Evolutionary conservation across 2,329 filamentous ascomycete genomes (phyloP), one percentile per base, ranked within the genome.

Genomic region (Verticillium albo-atrum): DNA sequence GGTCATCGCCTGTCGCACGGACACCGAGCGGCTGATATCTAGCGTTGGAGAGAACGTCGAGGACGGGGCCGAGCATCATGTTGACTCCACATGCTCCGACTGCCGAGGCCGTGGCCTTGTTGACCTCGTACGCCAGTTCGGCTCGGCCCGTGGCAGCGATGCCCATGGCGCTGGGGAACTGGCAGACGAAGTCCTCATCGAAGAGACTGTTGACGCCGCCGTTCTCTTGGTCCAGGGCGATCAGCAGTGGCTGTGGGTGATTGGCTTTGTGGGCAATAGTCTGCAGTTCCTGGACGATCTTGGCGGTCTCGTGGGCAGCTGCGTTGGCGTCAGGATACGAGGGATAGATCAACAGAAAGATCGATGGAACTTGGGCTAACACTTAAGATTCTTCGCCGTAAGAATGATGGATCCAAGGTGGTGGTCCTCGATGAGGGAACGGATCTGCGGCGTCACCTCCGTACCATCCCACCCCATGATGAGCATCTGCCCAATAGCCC

Each of bases 121-220:
- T 94, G 58, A 98, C 87, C 66, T 94, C 89, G 70, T 94, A 96
- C 6, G 94, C 91, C 58, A 98, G 79, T 12, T 95, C 87, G 35
- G 88, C 88, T 12, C 89, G 93, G 26, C 93, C 92, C 4, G 93
- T 92, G 25, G 95, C 95, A n/a, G 94, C 92, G 62, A 97, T 83
- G 14, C 93, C 94, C 94, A 99, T 98, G 63, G 94, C 91, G 69
- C 93, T 97, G 9, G 95, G 95, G 67, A 97, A 99, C 72, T 98
- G 95, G 65, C 92, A 92, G 66, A 98, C 94, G 71, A 93, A 95
- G 69, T 95, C 91, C 67, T 97, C 92, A 72, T 98, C 94, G 69
- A 96, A 97, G 2, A 98, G 83, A 75, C 92, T 97, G 77, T 97
- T 98, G 72, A 97, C 94, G 3, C 94, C 93, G 64, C 95, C 95